Evolutionary conservation across 2,329 filamentous ascomycete species (phyloP).

Genomic region (Sporothrix brunneoviolacea): DNA sequence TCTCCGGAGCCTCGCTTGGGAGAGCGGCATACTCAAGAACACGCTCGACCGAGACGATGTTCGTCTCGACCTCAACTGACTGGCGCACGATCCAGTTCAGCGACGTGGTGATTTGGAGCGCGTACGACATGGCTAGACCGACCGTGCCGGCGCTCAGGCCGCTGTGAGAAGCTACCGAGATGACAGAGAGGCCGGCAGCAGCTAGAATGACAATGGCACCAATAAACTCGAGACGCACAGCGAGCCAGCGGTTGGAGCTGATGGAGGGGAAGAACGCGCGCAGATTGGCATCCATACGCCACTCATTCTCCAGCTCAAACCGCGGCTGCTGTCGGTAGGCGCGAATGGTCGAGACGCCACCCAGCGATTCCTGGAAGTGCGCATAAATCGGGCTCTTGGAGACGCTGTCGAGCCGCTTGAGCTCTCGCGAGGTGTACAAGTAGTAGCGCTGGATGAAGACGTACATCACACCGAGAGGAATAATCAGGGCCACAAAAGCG

Average conservation of each 20-base stretch:
- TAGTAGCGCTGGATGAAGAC: slow-evolving; percentile 96
- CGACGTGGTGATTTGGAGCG: slow-evolving; percentile 91
- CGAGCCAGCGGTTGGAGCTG: slow-evolving; percentile 89
- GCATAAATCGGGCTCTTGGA: slow-evolving; percentile 95
- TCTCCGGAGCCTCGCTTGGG: slow-evolving; percentile 89
- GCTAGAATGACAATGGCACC: slow-evolving; percentile 89
- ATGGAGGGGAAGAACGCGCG: slow-evolving; percentile 94
- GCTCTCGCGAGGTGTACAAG: slow-evolving; percentile 86
- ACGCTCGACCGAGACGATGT: slow-evolving; percentile 96
- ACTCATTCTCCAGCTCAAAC: slow-evolving; percentile 92
- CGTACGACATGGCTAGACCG: slow-evolving; percentile 94
- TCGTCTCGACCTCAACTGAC: slow-evolving; percentile 99
- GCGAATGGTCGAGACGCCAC: slow-evolving; percentile 89
- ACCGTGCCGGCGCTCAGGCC: slow-evolving; percentile 66
- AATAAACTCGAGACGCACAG: slow-evolving; percentile 89
- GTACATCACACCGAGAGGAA: slow-evolving; percentile 77
- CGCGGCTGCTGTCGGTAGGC: slow-evolving; percentile 84
- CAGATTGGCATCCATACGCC: slow-evolving; percentile 91
- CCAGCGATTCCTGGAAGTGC: slow-evolving; percentile 95
- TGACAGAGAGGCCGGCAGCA: slow-evolving; percentile 73
- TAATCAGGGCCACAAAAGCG: slow-evolving; percentile 68
- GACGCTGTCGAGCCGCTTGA: slow-evolving; percentile 92
- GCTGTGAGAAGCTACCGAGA: slow-evolving; percentile 66
- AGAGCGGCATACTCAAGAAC: slow-evolving; percentile 91
- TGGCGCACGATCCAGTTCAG: slow-evolving; percentile 99